Evolutionary conservation across 78 protist genomes (phyloP), one percentile per base, ranked within the genome.

Genomic region (Protostelium mycophagum): DNA sequence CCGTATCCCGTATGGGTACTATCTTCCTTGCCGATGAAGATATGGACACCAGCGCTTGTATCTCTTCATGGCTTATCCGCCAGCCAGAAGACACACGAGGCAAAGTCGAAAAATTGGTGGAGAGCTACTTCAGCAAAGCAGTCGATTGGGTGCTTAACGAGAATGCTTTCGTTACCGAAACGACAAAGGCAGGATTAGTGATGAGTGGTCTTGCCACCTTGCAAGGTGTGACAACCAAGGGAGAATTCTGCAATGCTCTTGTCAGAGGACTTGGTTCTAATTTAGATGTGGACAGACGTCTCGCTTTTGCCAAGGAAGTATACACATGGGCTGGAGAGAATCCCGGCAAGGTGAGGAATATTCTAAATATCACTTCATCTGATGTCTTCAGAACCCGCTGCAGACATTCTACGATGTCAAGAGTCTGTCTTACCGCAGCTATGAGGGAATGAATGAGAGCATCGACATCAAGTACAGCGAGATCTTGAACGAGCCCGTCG

Each of bases 1-100:
- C 99, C 0, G 99, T 99, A 34, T 93, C 98, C 0, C 97, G 99
- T n/a, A 97, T 99, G 86, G 99, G 99, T 84, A 99, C 98, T 99
- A 98, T 98, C 39, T 98, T 99, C 99, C 97, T 98, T 94, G 63
- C 93, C 86, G 98, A 96, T 39, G 98, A 96, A 38, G 93, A 88
- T 16, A 83, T 96, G 37, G 84, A 95, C 28, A 83, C 95, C 23
- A 89, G 38, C 86, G 95, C 92, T 97, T 38, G 92, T 83, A 92
- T 91, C 38, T 36, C n/a, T 5, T 95, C 90, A 31, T 95, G 88
- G 90, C 86, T 96, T n/a, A 39, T 83, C 35, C 73, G 88, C 16
- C 87, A 94, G 37, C 89, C 88, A n/a, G 63, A 91, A 38, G 93
- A 91, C 37, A 91, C 96, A 35, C 88, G 90, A 63, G 92, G 86